These are phyloP conservation scores for Colletotrichum lupini DNA, from an alignment of 2,329 filamentous ascomycete species.

Conservation along the genomic window DNA sequence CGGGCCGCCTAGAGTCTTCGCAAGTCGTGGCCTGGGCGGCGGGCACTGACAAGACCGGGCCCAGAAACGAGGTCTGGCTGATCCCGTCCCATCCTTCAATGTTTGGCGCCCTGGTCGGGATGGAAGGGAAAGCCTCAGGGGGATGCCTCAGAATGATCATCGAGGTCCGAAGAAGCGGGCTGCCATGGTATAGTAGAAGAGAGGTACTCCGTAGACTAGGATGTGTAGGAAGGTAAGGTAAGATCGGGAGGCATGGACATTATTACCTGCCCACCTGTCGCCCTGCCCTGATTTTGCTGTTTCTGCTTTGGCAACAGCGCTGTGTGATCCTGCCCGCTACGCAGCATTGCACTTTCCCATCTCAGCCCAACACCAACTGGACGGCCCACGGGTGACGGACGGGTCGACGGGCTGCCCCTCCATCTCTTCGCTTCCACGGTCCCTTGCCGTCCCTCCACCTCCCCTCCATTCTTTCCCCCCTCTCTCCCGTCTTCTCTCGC, in stretches of 20 bases:
- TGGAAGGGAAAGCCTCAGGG: background rate
- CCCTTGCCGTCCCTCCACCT: background rate
- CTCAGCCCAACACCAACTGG: constrained; percentile 23
- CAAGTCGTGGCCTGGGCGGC: background rate
- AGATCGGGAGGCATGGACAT: background rate
- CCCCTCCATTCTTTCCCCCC: background rate
- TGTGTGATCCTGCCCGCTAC: background rate
- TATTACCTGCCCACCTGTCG: background rate
- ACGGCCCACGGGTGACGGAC: background rate
- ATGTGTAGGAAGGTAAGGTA: background rate
- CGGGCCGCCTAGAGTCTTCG: background rate
- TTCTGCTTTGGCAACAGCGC: background rate
- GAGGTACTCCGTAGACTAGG: background rate
- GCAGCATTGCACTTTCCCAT: constrained; percentile 4
- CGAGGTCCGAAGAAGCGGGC: too few species aligned
- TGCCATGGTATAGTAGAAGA: background rate
- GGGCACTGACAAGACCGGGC: constrained; percentile 19
- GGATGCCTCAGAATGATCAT: background rate
- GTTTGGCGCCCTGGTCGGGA: background rate
- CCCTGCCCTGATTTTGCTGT: background rate
- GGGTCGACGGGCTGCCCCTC: constrained; percentile 16
- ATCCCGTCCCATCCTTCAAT: background rate
- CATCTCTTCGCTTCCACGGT: constrained; percentile 20
- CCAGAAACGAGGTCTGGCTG: background rate
- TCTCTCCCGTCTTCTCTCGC: background rate